A percentile compares a stretch with the other conserved stretches of the same genome.
Evolutionary conservation across 2,329 filamentous ascomycete species (phyloP).

Genomic region (Penicillium capsulatum): DNA sequence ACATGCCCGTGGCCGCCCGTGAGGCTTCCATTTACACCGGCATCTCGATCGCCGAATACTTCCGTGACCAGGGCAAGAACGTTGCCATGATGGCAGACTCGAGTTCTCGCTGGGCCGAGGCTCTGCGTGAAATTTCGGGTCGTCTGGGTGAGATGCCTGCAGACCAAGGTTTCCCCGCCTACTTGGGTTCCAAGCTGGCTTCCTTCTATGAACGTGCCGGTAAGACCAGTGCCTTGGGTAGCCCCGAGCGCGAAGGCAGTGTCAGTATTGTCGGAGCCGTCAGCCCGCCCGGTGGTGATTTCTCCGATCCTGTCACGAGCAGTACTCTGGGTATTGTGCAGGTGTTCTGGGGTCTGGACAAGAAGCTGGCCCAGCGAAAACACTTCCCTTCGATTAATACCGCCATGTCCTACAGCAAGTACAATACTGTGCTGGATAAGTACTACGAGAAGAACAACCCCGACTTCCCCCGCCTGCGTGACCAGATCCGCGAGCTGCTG

Average conservation of each 20-base stretch:
- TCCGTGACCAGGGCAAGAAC: slow-evolving; percentile 92
- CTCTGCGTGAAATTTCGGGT: slow-evolving; percentile 96
- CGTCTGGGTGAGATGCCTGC: slow-evolving; percentile 99
- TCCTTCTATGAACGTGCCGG: slow-evolving; percentile 99
- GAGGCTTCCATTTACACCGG: slow-evolving; percentile 98
- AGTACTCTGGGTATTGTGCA: slow-evolving; percentile 95
- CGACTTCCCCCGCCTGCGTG: slow-evolving; percentile 87
- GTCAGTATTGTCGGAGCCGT: slow-evolving; percentile 98
- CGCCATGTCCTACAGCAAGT: slow-evolving; percentile 91
- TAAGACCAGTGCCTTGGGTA: slow-evolving; percentile 77
- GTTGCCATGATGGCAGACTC: slow-evolving; percentile 99
- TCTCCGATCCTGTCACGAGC: slow-evolving; percentile 94
- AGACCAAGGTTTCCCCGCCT: slow-evolving; percentile 98
- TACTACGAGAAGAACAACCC: slow-evolving; percentile 92
- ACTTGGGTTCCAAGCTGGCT: slow-evolving; percentile 91
- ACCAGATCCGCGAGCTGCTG: slow-evolving; percentile 89
- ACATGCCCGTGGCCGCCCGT: slow-evolving; percentile 98
- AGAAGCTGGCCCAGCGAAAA: slow-evolving; percentile 98
- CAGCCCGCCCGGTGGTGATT: slow-evolving; percentile 96
- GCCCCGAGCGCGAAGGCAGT: slow-evolving; percentile 81
- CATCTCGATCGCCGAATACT: slow-evolving; percentile 93
- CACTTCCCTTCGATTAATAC: slow-evolving; percentile 99
- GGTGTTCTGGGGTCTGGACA: slow-evolving; percentile 99
- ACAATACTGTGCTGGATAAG: slow-evolving; percentile 80
- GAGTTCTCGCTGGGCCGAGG: slow-evolving; percentile 96